Conservation (phyloP, 495 filamentous ascomycete genomes). For the Xylaria intraflava region DNA sequence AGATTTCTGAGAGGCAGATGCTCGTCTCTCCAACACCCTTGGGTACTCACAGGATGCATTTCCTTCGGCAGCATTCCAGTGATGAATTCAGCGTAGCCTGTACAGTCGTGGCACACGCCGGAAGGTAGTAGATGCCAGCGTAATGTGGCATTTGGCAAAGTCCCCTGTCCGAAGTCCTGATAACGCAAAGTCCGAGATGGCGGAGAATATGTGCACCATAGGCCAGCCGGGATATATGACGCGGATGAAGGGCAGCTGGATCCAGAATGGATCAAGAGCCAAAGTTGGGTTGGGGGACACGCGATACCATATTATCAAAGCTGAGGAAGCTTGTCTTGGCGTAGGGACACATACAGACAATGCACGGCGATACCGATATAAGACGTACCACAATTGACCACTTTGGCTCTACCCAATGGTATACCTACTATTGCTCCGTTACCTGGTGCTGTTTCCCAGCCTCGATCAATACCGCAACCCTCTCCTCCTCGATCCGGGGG, state of each 20-base stretch:
- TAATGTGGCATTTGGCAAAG: constrained; percentile 25
- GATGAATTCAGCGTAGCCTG: constrained; percentile 56
- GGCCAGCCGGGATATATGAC: constrained; percentile 58
- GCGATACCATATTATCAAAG: constrained; percentile 33
- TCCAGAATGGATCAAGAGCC: constrained; percentile 28
- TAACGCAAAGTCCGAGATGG: constrained; percentile 63
- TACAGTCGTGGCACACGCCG: constrained; percentile 59
- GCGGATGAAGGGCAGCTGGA: constrained; percentile 59
- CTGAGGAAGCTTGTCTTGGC: constrained; percentile 37
- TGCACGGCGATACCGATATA: constrained; percentile 41
- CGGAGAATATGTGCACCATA: constrained; percentile 70
- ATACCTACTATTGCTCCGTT: neutral
- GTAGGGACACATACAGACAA: constrained; percentile 47
- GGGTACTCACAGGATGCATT: constrained; percentile 34
- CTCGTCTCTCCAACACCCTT: constrained; percentile 8
- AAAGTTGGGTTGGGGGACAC: constrained; percentile 36
- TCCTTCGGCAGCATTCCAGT: constrained; percentile 56
- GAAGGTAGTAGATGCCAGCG: constrained; percentile 56
- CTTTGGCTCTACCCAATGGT: neutral
- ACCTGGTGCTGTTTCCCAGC: neutral
- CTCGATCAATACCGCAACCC: neutral
- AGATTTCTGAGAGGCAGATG: neutral
- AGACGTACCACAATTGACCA: neutral
- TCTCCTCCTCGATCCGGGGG: too few relatives aligned
- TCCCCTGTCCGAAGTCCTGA: constrained; percentile 53